Evolutionary conservation across 1,139 yeast species (phyloP).

Genomic region (Taphrina deformans): DNA sequence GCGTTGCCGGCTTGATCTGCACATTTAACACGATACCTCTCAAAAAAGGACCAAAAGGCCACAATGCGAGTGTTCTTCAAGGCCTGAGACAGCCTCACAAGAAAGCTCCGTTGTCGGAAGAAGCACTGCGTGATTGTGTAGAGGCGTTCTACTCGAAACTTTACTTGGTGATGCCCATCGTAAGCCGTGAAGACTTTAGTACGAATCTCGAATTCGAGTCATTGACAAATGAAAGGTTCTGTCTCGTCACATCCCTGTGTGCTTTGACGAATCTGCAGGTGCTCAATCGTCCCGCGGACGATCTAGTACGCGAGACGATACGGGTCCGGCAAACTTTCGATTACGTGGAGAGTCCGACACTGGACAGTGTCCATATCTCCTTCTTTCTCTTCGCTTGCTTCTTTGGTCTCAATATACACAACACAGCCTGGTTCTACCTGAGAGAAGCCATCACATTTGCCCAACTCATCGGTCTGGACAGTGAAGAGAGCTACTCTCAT

Average conservation of each 20-base stretch:
- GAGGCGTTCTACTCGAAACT: constrained; percentile 26
- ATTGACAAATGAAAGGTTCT: constrained; percentile 32
- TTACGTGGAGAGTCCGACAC: constrained; percentile 35
- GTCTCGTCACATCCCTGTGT: constrained; percentile 37
- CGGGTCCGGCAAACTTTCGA: constrained; percentile 36
- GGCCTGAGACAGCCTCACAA: constrained; percentile 15
- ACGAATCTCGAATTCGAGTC: constrained; percentile 7
- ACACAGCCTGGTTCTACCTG: constrained; percentile 39
- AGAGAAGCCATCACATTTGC: constrained; percentile 40
- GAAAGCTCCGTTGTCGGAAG: constrained; percentile 5
- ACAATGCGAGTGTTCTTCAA: constrained; percentile 23
- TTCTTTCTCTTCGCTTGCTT: constrained; percentile 39
- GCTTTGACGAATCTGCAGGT: constrained; percentile 39
- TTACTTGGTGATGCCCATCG: constrained; percentile 23
- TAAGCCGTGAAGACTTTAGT: constrained; percentile 6
- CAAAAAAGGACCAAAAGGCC: constrained; percentile 30
- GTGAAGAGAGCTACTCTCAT: constrained; percentile 35
- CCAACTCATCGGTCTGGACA: constrained; percentile 38
- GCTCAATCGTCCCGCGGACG: constrained; percentile 31
- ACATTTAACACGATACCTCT: constrained; percentile 25
- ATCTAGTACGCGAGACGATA: constrained; percentile 34
- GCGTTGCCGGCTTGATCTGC: constrained; percentile 15
- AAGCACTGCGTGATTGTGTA: constrained; percentile 12
- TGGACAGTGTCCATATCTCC: constrained; percentile 38
- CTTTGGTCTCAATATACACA: constrained; percentile 32